Percentiles rank a stretch among this genome's conserved stretches.
Conservation (phyloP, 768 basidiomycete species). For the Boletus reticuloceps region DNA sequence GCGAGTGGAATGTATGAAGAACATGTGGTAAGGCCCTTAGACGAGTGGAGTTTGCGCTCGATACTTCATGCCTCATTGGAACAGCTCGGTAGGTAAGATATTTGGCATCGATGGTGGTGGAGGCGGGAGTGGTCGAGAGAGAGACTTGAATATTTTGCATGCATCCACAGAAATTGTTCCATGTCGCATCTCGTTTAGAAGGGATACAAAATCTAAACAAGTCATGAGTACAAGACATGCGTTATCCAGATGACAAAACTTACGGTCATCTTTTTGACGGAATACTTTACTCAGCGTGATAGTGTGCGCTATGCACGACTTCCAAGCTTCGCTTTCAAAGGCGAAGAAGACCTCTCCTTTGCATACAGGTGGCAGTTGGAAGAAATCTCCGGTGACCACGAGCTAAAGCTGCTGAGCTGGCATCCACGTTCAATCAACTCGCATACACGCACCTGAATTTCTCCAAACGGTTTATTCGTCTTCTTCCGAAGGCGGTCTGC, state of each 20-base stretch:
- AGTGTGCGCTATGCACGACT: constrained; percentile 49
- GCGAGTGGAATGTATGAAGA: constrained; percentile 43
- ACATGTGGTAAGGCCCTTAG: constrained; percentile 47
- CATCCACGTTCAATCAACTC: background rate
- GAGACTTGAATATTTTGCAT: constrained; percentile 44
- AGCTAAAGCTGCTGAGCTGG: constrained; percentile 29
- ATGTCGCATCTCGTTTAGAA: constrained; percentile 74
- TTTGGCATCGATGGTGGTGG: constrained; percentile 27
- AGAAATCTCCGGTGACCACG: constrained; percentile 57
- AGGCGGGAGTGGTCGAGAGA: constrained; percentile 34
- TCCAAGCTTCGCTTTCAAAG: constrained; percentile 54
- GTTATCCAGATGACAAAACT: constrained; percentile 12
- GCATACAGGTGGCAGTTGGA: constrained; percentile 54
- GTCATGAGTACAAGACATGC: background rate
- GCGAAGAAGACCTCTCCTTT: constrained; percentile 54
- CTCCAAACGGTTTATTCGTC: constrained; percentile 54
- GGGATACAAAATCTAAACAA: constrained; percentile 57
- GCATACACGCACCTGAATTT: constrained; percentile 50
- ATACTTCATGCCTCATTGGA: constrained; percentile 68
- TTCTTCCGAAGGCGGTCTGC: constrained; percentile 52
- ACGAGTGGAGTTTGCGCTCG: constrained; percentile 55
- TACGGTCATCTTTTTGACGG: constrained; percentile 70
- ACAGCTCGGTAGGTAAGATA: constrained; percentile 51
- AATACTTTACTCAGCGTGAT: constrained; percentile 72
- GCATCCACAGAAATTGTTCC: constrained; percentile 51